A percentile compares a stretch with the other conserved stretches of the same genome.
Conservation (phyloP, 345 rosid genomes). For the Streptanthus diversifolius region DNA sequence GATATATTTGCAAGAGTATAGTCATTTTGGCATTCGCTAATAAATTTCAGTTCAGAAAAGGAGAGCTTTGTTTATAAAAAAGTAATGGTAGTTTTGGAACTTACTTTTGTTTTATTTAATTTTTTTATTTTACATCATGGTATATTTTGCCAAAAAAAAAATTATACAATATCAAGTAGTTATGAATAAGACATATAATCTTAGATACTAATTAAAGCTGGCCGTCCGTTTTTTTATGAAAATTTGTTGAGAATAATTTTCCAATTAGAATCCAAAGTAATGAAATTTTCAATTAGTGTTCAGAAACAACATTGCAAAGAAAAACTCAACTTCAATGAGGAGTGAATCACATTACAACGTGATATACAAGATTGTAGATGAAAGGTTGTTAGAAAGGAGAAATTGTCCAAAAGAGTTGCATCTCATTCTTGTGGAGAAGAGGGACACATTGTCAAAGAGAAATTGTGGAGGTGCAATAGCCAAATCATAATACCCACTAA, state of each 20-base stretch:
- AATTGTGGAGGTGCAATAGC: slow-evolving; percentile 19
- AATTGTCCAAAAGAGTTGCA: slow-evolving; percentile 22
- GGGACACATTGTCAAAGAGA: slow-evolving; percentile 20
- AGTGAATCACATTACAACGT: slow-evolving; percentile 1
- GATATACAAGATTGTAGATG: background rate
- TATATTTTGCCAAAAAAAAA: no score
- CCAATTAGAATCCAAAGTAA: background rate
- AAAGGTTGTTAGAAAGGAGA: background rate
- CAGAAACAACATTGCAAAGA: background rate
- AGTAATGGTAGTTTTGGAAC: no score
- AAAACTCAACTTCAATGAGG: background rate
- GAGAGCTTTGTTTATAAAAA: no score
- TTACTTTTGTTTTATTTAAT: background rate
- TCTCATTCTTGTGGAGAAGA: slow-evolving; percentile 10
- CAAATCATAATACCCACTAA: slow-evolving; percentile 16
- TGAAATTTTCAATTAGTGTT: background rate
- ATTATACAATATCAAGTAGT: background rate
- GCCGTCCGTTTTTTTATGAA: background rate
- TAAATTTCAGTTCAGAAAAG: no score
- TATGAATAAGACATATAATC: background rate
- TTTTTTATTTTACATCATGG: no score
- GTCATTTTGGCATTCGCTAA: no score
- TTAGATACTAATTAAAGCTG: background rate
- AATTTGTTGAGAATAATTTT: background rate
- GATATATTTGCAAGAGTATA: background rate